phyloP scores from a whole-genome alignment of 345 rosid genomes.

The Mercurialis annua region DNA sequence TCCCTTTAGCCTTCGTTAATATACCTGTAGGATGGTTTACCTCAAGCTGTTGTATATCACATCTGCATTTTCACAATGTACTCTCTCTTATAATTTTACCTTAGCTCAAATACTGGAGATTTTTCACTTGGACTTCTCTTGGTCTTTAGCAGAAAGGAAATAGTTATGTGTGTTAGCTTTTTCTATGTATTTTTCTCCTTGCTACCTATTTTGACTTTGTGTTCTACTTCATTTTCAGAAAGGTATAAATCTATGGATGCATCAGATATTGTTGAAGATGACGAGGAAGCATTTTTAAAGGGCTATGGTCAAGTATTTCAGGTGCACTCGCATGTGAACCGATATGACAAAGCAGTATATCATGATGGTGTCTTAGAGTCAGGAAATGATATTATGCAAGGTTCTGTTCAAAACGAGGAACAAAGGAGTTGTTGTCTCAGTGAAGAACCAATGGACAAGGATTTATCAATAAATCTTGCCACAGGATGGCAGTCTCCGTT shows the following conservation, averaged over 20 bases:
- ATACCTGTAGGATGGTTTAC: too few relatives aligned
- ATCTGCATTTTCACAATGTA: neutral
- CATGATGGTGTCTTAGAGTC: slow-evolving; percentile 35
- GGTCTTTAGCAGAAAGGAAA: neutral
- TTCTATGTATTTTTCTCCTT: neutral
- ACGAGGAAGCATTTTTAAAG: slow-evolving; percentile 75
- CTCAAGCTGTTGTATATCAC: too few relatives aligned
- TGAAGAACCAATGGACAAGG: slow-evolving; percentile 70
- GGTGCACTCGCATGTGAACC: slow-evolving; percentile 31
- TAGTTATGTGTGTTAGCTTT: neutral
- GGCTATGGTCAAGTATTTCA: slow-evolving; percentile 43
- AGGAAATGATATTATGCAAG: slow-evolving; percentile 35
- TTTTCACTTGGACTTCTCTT: neutral
- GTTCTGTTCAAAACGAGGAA: slow-evolving; percentile 35
- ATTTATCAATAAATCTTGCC: slow-evolving; percentile 32
- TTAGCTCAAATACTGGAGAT: neutral
- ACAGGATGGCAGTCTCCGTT: slow-evolving; percentile 48
- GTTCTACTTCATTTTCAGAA: slow-evolving; percentile 44
- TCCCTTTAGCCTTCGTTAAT: too few relatives aligned
- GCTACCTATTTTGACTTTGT: neutral
- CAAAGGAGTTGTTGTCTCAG: slow-evolving; percentile 41
- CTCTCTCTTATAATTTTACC: neutral
- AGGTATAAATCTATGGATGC: slow-evolving; percentile 51
- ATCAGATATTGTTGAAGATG: slow-evolving; percentile 77
- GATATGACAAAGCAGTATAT: slow-evolving; percentile 40